Conservation (phyloP, 352 stramenopile genomes). For the Globisporangium emineosum region DNA sequence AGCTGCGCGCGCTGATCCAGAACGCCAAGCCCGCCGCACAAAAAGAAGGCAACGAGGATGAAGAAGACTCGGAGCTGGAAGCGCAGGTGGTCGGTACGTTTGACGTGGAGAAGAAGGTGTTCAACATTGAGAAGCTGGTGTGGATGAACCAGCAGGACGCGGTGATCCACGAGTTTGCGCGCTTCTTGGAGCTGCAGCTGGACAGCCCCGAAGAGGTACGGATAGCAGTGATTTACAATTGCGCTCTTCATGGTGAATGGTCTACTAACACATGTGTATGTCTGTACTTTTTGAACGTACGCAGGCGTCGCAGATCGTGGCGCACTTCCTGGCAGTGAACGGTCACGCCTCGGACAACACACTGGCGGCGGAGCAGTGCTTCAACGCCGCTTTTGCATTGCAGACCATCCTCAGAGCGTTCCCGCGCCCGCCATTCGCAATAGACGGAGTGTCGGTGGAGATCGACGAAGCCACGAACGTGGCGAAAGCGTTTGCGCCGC, state of each 20-base stretch:
- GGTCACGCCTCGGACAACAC: conserved; percentile 39
- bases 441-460: conserved; percentile 41
- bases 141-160: conserved; percentile 65
- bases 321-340: conserved; percentile 59
- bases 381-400: conserved; percentile 73
- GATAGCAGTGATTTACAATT: not conserved
- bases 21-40: conserved; percentile 26
- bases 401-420: conserved; percentile 76
- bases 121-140: conserved; percentile 54
- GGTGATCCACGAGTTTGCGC: conserved; percentile 66
- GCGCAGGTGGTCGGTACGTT: conserved; percentile 56
- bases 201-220: conserved; percentile 41
- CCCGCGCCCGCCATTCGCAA: conserved; percentile 45
- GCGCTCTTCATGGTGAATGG: not conserved
- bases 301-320: conserved; percentile 36
- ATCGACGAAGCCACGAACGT: conserved; percentile 44
- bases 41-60: conserved; percentile 15
- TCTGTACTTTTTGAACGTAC: not conserved
- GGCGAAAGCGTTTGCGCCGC: conserved; percentile 35
- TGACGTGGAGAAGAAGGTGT: conserved; percentile 56
- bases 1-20: conserved; percentile 42
- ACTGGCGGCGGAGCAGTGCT: conserved; percentile 59
- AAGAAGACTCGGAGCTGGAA: conserved; percentile 20
- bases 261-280: not conserved
- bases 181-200: conserved; percentile 74